Percentiles rank a stretch among this genome's conserved stretches.
These are phyloP conservation scores for Sporodiniella umbellata DNA, from an alignment of 371 early-diverging fungal species.

Conservation along the genomic window DNA sequence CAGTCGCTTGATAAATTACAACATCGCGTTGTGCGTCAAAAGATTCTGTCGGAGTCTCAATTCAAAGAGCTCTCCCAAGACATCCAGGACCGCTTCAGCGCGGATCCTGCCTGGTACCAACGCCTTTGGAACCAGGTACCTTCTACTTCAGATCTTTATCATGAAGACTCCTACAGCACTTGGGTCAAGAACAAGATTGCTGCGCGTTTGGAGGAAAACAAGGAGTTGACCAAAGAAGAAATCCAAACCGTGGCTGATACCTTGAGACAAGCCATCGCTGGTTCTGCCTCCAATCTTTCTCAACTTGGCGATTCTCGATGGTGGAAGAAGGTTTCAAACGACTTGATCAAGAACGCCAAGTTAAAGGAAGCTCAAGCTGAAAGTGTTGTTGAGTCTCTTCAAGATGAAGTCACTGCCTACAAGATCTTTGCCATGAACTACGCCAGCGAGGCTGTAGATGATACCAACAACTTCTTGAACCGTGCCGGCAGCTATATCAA, in stretches of 20 bases:
- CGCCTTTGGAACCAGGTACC: constrained; percentile 17
- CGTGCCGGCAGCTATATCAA: constrained; percentile 13
- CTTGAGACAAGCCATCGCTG: constrained; percentile 24
- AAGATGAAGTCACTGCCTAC: constrained; percentile 36
- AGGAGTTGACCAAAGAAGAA: constrained; percentile 32
- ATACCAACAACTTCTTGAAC: constrained; percentile 13
- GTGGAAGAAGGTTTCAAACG: constrained; percentile 28
- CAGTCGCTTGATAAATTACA: constrained; percentile 29
- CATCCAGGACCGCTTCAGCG: constrained; percentile 19
- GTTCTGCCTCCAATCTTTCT: constrained; percentile 24
- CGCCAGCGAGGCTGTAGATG: constrained; percentile 23
- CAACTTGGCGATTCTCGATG: constrained; percentile 30
- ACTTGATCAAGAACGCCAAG: constrained; percentile 29
- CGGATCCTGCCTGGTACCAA: constrained; percentile 29
- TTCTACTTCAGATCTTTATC: constrained; percentile 3
- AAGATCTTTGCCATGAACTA: constrained; percentile 49
- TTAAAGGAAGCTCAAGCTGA: constrained; percentile 30
- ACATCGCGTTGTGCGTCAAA: constrained; percentile 22
- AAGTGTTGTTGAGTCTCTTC: constrained; percentile 18
- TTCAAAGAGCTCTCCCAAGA: constrained; percentile 34
- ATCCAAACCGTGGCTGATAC: constrained; percentile 17
- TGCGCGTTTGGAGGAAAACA: constrained; percentile 24
- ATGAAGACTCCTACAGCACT: constrained; percentile 22
- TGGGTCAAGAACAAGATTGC: constrained; percentile 27
- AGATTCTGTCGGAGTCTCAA: constrained; percentile 30